phyloP scores from a whole-genome alignment of 225 moss, liverwort and hornwort genomes.

The Pleurozium schreberi region DNA sequence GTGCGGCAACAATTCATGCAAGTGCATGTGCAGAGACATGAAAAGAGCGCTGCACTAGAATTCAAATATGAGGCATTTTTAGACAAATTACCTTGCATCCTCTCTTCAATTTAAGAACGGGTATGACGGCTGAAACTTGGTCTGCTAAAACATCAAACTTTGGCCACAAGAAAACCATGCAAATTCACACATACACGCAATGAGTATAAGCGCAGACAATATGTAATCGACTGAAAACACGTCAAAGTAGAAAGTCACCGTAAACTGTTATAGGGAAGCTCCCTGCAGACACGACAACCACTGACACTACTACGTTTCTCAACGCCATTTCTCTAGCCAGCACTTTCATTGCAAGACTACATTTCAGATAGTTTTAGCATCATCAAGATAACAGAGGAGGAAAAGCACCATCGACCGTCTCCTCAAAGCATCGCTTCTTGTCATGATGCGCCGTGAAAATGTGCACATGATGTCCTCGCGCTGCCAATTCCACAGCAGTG shows the following conservation, averaged over 20 bases:
- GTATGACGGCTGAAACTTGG: slow-evolving; percentile 91
- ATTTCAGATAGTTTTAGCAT: neutral
- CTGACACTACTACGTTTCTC: neutral
- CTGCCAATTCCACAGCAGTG: slow-evolving; percentile 71
- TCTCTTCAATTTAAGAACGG: slow-evolving; percentile 64
- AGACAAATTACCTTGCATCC: slow-evolving; percentile 53
- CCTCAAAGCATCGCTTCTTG: slow-evolving; percentile 84
- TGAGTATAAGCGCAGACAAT: slow-evolving; percentile 84
- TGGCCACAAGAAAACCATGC: slow-evolving; percentile 79
- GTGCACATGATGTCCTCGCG: slow-evolving; percentile 73
- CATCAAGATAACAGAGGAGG: neutral
- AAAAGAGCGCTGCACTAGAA: neutral
- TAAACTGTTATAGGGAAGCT: slow-evolving; percentile 85
- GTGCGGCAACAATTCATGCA: neutral
- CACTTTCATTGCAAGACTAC: neutral
- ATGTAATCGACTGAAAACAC: slow-evolving; percentile 77
- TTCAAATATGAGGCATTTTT: neutral
- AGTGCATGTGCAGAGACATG: neutral
- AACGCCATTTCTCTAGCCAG: neutral
- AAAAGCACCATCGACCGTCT: slow-evolving; percentile 65
- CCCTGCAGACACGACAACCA: slow-evolving; percentile 30
- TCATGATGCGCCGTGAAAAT: slow-evolving; percentile 97
- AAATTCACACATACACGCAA: slow-evolving; percentile 82
- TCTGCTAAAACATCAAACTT: slow-evolving; percentile 87
- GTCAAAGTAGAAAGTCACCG: slow-evolving; percentile 81